Percentiles rank a stretch among this genome's conserved stretches.
Conservation (phyloP, 2,329 filamentous ascomycete genomes). For the Colletotrichum shisoi region DNA sequence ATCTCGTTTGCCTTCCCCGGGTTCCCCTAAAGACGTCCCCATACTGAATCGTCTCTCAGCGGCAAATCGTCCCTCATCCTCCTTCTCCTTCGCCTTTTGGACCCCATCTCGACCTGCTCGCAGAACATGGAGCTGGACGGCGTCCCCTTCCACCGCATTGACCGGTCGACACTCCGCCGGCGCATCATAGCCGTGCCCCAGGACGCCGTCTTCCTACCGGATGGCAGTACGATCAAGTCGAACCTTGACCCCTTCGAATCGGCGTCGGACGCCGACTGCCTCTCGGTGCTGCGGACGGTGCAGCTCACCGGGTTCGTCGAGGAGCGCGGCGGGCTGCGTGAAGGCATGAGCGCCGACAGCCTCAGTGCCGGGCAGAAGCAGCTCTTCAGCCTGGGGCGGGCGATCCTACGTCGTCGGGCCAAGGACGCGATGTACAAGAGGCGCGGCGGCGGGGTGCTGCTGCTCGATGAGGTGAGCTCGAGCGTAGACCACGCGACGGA, state of each 20-base stretch:
- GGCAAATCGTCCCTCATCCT: slow-evolving; percentile 51
- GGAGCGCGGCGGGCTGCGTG: slow-evolving; percentile 43
- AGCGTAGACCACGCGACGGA: slow-evolving; percentile 55
- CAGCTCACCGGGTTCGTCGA: slow-evolving; percentile 44
- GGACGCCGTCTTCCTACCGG: slow-evolving; percentile 57
- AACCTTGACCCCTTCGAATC: slow-evolving; percentile 51
- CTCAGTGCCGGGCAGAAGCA: slow-evolving; percentile 66
- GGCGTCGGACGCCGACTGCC: slow-evolving; percentile 44
- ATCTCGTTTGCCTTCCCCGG: accelerated
- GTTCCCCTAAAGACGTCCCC: accelerated
- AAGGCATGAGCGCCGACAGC: slow-evolving; percentile 53
- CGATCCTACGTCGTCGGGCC: slow-evolving; percentile 55
- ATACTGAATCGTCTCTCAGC: slow-evolving; percentile 28
- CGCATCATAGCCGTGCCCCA: slow-evolving; percentile 58
- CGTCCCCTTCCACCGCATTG: slow-evolving; percentile 47
- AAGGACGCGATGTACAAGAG: slow-evolving; percentile 43
- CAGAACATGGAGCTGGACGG: slow-evolving; percentile 51
- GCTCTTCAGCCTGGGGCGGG: slow-evolving; percentile 66
- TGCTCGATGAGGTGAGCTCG: slow-evolving; percentile 56
- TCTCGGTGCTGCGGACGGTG: slow-evolving; percentile 44
- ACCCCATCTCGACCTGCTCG: slow-evolving; percentile 42
- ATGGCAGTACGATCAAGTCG: slow-evolving; percentile 47
- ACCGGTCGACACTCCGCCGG: slow-evolving; percentile 51
- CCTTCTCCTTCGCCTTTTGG: slow-evolving; percentile 48
- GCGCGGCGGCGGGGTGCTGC: slow-evolving; percentile 45